A percentile compares a stretch with the other conserved stretches of the same genome.
phyloP scores from a whole-genome alignment of 352 stramenopile species.

The Pythium dissotocum region DNA sequence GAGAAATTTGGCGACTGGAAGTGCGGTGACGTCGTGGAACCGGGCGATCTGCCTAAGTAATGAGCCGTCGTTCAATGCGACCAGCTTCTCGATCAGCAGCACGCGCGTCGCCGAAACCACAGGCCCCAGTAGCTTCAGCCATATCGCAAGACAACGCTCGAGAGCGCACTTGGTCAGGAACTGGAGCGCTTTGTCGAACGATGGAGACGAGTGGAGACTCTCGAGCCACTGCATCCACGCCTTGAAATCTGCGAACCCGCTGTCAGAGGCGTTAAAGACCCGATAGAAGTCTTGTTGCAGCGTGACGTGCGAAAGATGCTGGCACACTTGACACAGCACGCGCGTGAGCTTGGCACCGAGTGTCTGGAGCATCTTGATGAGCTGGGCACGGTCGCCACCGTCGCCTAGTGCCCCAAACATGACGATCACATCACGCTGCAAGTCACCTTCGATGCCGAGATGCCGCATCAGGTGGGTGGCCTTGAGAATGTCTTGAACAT shows the following conservation, averaged over 20 bases:
- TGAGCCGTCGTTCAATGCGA: constrained; percentile 24
- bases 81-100: constrained; percentile 34
- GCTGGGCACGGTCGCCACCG: constrained; percentile 38
- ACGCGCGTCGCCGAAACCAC: constrained; percentile 33
- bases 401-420: constrained; percentile 52
- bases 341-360: constrained; percentile 35
- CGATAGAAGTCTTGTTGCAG: constrained; percentile 58
- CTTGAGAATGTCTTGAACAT: constrained; percentile 58
- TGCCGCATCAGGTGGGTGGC: constrained; percentile 53
- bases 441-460: constrained; percentile 33
- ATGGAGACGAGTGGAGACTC: constrained; percentile 1
- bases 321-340: constrained; percentile 43
- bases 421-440: constrained; percentile 31
- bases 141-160: constrained; percentile 49
- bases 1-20: constrained; percentile 39
- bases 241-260: constrained; percentile 35
- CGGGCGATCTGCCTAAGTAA: constrained; percentile 53
- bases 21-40: constrained; percentile 54
- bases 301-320: constrained; percentile 38
- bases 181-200: constrained; percentile 30
- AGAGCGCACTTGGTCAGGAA: constrained; percentile 46
- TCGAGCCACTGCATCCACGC: constrained; percentile 60
- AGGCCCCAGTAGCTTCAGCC: constrained; percentile 44
- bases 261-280: constrained; percentile 42
- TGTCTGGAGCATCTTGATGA: constrained; percentile 60